Base-by-base conservation (phyloP, 2,329 filamentous ascomycete genomes). In the Atkinsonella texensis region DNA sequence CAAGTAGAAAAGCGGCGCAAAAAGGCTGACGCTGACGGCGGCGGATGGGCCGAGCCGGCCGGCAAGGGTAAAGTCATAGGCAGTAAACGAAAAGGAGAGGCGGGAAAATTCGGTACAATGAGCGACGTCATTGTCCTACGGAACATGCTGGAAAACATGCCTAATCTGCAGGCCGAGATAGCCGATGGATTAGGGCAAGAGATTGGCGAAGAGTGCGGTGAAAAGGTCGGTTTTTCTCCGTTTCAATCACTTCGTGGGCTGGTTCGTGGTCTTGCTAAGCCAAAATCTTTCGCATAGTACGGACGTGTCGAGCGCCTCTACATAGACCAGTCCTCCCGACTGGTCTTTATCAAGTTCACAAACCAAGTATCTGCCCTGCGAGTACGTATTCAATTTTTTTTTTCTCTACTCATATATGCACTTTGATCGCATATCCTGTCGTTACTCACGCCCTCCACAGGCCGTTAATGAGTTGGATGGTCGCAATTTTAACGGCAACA, bases 331-430 rank as follows among this genome's bases (percentile, higher is more conserved):
- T 71, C 76, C 57, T 74, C 73, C 47, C 69, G 73, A 12, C 80
- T 82, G 50, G 93, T 98, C 4, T 97, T 95, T 66, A 89, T 98
- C 66, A 88, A 94, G 65, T 98, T 97, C 64, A 91, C 87, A 2
- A 86, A 85, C 58, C 80, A 84, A 60, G 74, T 97, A 50, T 93
- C 87, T 45, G 93, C 89, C 13, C 70, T 97, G 53, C 79, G 89
- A 59, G 87, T 90, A 74, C 71, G 83, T 77, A 43, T 4, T 28
- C 28, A 28, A 3, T 28, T 28, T 23, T 7, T 11, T 9, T 9
- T 28, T 35, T 17, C 43, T 28, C 7, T 28, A 28, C 43, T 10
- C 45, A 20, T 38, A 52, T n/a, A 38, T n/a, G 32, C 18, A 28
- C 17, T 18, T 8, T 31, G 12, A 4, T 12, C 15, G 42, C 38